Base-by-base conservation (phyloP, 2,329 filamentous ascomycete species). In the Fusarium sp. region DNA sequence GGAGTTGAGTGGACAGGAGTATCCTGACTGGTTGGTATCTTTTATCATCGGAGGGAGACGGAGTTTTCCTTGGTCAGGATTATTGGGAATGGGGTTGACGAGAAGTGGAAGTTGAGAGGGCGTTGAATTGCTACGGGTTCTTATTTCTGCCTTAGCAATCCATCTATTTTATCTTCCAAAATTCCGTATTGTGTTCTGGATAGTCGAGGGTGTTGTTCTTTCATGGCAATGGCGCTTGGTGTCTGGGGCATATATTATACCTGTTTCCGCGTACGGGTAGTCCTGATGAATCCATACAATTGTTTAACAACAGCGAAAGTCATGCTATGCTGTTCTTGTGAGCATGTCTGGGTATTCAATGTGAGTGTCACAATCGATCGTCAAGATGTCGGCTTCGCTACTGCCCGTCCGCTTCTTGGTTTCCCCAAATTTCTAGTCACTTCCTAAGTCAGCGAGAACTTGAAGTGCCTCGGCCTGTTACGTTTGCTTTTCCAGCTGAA, bases 221-320 rank as follows among this genome's bases (percentile, higher is more conserved):
- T 78, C 75, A 79, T 78, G 73, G 78, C 77, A 80, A 72, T 62
- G 78, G 78, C 73, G 78, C 78, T 76, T 70, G 72, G 75, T 78
- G 67, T 76, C 72, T 69, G 70, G 73, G 68, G 72, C 74, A 77
- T 75, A 69, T 74, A 75, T 27, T 77, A 78, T 77, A 74, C 75
- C 72, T 79, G 73, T 70, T 73, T 59, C 61, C 63, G 45, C 56
- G 52, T 51, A 43, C 22, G 56, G 44, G 64, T 67, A 64, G 62
- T 54, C 41, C 62, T 72, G 56, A 68, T 68, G 65, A 73, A 68
- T 54, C 47, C 41, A 48, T 47, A 49, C 13, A 43, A 53, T 27
- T 51, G 46, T 45, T 45, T 18, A 18, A 47, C 44, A n/a, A 41
- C 49, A 43, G n/a, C 12, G 7, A 18, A 58, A 59, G 18, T 6